phyloP scores from a whole-genome alignment of 495 filamentous ascomycete species.

The Penicillium mononematosum region DNA sequence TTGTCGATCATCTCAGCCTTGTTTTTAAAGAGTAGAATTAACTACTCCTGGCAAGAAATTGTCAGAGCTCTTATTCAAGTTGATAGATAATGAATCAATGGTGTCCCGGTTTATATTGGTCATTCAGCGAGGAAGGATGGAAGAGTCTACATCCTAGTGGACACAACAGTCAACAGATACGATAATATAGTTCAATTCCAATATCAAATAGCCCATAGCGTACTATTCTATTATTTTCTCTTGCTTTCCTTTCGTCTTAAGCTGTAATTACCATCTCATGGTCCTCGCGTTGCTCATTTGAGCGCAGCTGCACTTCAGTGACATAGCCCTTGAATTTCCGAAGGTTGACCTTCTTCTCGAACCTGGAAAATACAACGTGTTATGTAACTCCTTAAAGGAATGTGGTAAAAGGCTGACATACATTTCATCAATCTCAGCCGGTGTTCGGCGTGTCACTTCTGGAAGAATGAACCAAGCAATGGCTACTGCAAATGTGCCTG shows the following conservation, averaged over 20 bases:
- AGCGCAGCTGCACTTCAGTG: conserved; percentile 31
- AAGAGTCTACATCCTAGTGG: no score
- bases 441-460: conserved; percentile 36
- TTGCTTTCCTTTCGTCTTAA: background rate
- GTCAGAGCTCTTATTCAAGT: no score
- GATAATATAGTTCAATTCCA: no score
- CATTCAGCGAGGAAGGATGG: no score
- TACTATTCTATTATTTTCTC: background rate
- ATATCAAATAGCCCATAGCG: no score
- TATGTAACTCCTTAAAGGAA: background rate
- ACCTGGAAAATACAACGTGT: conserved; percentile 17
- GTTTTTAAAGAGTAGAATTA: no score
- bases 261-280: conserved; percentile 1
- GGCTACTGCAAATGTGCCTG: conserved; percentile 29
- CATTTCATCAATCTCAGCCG: conserved; percentile 43
- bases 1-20: conserved; percentile 18
- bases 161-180: no score
- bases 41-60: no score
- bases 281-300: conserved; percentile 15
- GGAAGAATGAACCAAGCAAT: conserved; percentile 43
- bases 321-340: conserved; percentile 36
- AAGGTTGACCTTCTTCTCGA: conserved; percentile 34
- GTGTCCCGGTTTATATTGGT: no score
- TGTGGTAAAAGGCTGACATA: conserved; percentile 11
- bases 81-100: no score